Base-by-base conservation (phyloP, 2,329 filamentous ascomycete genomes). In the Rhinocladiella similis region DNA sequence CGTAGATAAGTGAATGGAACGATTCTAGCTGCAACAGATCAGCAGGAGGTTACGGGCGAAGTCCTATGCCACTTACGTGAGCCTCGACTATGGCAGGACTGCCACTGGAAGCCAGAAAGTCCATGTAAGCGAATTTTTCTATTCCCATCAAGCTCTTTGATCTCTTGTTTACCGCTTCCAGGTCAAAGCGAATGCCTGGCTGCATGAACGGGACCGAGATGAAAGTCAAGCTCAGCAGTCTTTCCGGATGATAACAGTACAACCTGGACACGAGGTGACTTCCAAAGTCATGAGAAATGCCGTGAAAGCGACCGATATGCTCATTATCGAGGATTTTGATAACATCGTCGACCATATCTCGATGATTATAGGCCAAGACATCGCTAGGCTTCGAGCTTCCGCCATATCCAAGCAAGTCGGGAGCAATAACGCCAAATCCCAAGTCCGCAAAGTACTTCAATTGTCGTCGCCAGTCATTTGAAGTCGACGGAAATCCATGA, bases 401-500 rank as follows among this genome's bases (percentile, higher is more conserved):
- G 22, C 70, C 72, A 39, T 70, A 73, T 22, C 75, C 74, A 5
- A 77, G 69, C 13, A 70, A 63, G 60, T 77, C 73, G 0, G 69
- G 65, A 1, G 70, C 68, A 16, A 75, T 61, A 49, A 75, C 68
- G 25, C 74, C 71, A 63, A 77, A 69, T 50, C 70, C 68, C 3
- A 69, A 66, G 5, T 70, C 59, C n/a, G 72, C 69, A 6, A 79
- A 67, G 33, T 72, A 61, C 29, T 69, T 69, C 16, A 76, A 67
- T 27, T 78, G 64, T 27, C 71, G 68, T 10, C 69, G 63, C 77
- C 77, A 81, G 20, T 78, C 68, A 1, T 67, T 66, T 0, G 77
- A 75, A 36, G 70, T 66, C 56, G 79, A 77, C 4, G 80, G 79
- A 63, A 75, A 82, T 54, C 80, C 79, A 65, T 82, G 80, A 12